Evolutionary conservation across 495 filamentous ascomycete species (phyloP).

Genomic region (Filosporella fistucella): DNA sequence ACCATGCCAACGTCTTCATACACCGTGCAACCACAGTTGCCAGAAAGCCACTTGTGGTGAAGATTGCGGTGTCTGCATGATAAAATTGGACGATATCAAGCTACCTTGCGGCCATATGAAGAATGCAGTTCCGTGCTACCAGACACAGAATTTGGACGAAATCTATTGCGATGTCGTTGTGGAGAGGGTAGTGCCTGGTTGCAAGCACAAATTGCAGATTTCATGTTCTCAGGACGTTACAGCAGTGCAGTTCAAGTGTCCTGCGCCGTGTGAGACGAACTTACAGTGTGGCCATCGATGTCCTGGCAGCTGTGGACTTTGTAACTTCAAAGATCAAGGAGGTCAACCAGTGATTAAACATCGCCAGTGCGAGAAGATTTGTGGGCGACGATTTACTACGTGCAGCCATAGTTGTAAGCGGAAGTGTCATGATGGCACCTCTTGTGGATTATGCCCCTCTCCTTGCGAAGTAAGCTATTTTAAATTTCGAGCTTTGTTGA

Average conservation of each 20-base stretch:
- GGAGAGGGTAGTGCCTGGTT: slow-evolving; percentile 11
- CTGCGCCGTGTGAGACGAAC: slow-evolving; percentile 8
- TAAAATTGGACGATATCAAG: slow-evolving; percentile 6
- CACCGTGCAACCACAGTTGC: slow-evolving; percentile 13
- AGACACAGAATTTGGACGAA: slow-evolving; percentile 3
- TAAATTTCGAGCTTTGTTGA: not conserved
- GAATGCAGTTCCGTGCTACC: slow-evolving; percentile 12
- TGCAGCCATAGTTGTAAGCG: slow-evolving; percentile 1
- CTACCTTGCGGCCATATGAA: slow-evolving; percentile 19
- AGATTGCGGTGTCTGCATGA: slow-evolving; percentile 8
- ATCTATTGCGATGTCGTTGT: slow-evolving; percentile 15
- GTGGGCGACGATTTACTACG: slow-evolving; percentile 11
- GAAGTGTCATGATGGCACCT: slow-evolving; percentile 5
- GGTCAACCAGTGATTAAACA: slow-evolving; percentile 3
- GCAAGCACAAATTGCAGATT: slow-evolving; percentile 6
- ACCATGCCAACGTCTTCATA: slow-evolving; percentile 15
- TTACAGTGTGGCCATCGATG: slow-evolving; percentile 17
- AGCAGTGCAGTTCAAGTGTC: slow-evolving; percentile 9
- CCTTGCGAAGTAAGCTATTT: slow-evolving; percentile 18
- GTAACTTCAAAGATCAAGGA: slow-evolving; percentile 3
- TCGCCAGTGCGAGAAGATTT: slow-evolving; percentile 11
- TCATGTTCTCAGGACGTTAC: slow-evolving; percentile 9
- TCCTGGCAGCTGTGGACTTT: slow-evolving; percentile 10
- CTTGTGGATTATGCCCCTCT: slow-evolving; percentile 10
- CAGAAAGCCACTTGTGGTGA: slow-evolving; percentile 14